A percentile compares a stretch with the other conserved stretches of the same genome.
phyloP scores from a whole-genome alignment of 2,329 filamentous ascomycete genomes.

The Ascocoryne sarcoides region DNA sequence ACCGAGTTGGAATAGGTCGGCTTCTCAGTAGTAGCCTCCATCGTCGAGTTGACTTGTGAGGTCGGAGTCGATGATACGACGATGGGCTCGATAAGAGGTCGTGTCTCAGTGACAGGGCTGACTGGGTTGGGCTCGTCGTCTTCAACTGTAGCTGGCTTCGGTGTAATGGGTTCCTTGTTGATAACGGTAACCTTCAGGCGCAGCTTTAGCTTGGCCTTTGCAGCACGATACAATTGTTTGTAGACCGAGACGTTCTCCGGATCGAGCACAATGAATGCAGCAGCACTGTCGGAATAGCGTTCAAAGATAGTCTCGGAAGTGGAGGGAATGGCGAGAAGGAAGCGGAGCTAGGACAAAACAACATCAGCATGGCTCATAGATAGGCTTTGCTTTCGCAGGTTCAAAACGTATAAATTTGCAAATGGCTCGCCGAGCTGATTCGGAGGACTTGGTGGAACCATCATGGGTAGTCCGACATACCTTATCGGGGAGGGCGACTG shows the following conservation, averaged over 20 bases:
- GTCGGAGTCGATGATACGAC: conserved; percentile 3
- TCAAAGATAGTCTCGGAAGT: conserved; percentile 64
- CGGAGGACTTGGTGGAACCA: conserved; percentile 5
- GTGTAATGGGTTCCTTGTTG: conserved; percentile 26
- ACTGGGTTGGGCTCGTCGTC: conserved; percentile 32
- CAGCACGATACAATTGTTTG: conserved; percentile 93
- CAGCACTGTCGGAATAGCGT: conserved; percentile 91
- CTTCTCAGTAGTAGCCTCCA: conserved; percentile 7
- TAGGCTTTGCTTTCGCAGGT: no score
- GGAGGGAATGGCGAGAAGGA: conserved; percentile 54
- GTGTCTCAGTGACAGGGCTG: conserved; percentile 13
- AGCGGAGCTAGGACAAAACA: conserved; percentile 51
- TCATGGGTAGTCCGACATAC: conserved; percentile 50
- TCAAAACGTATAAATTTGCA: conserved; percentile 1
- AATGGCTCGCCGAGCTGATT: no score
- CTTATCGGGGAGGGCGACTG: conserved; percentile 68
- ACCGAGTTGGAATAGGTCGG: conserved; percentile 14
- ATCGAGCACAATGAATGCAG: conserved; percentile 71
- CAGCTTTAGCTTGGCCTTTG: conserved; percentile 96
- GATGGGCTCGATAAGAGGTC: conserved; percentile 3
- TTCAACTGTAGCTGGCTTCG: conserved; percentile 39
- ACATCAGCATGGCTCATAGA: conserved; percentile 17
- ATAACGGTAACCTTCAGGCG: conserved; percentile 64
- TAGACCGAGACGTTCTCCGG: conserved; percentile 72
- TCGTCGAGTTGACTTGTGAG: conserved; percentile 1